Percentiles rank a stretch among this genome's conserved stretches.
Conservation (phyloP, 148 eudicot genomes). For the Heliosperma pusillum region DNA sequence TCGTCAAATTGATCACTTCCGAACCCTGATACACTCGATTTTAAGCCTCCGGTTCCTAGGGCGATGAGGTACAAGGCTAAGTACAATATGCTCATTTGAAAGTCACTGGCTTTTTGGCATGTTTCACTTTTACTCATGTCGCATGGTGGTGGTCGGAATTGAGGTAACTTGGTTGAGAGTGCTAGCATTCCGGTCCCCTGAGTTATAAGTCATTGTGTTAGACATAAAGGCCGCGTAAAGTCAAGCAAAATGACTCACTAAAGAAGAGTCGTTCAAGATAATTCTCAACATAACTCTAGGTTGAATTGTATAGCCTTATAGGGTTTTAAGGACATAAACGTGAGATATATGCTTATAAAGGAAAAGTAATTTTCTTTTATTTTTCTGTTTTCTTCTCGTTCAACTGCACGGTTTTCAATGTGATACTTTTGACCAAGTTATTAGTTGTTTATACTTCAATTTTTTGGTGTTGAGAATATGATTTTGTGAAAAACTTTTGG, state of each 20-base stretch:
- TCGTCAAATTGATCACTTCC: slow-evolving; percentile 49
- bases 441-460: too few species aligned
- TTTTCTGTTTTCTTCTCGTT: too few species aligned
- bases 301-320: too few species aligned
- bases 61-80: slow-evolving; percentile 42
- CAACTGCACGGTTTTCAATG: too few species aligned
- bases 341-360: too few species aligned
- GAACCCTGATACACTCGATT: slow-evolving; percentile 42
- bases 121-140: slow-evolving; percentile 18
- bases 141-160: slow-evolving; percentile 65
- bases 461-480: too few species aligned
- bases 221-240: neutral
- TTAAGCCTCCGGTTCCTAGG: slow-evolving; percentile 41
- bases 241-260: too few species aligned
- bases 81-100: slow-evolving; percentile 62
- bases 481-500: too few species aligned
- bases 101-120: slow-evolving; percentile 55
- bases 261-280: neutral
- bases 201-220: neutral
- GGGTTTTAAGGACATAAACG: too few species aligned
- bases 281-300: neutral
- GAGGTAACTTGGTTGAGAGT: slow-evolving; percentile 55
- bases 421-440: too few species aligned
- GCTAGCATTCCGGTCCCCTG: slow-evolving; percentile 73
- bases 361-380: too few species aligned